These are phyloP conservation scores for Hypoxylon cercidicola DNA, from an alignment of 495 filamentous ascomycete genomes.

Conservation along the genomic window DNA sequence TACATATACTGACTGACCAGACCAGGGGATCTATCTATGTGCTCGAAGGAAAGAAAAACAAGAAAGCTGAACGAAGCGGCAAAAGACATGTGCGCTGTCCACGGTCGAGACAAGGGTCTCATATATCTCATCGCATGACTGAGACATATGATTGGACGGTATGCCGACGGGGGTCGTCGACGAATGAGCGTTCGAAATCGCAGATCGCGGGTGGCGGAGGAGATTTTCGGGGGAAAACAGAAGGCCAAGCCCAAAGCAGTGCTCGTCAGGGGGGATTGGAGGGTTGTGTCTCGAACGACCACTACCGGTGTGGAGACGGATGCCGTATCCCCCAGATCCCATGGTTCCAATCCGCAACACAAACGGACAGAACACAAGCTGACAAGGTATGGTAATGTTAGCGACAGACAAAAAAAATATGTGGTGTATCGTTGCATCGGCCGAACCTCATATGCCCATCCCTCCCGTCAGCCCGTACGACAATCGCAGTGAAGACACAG, in stretches of 20 bases:
- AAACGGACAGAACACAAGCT: too few relatives aligned
- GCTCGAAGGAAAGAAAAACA: too few relatives aligned
- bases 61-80: neutral
- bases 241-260: neutral
- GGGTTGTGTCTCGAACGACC: neutral
- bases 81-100: constrained; percentile 20
- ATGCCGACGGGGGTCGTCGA: constrained; percentile 9
- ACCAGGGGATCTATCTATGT: too few relatives aligned
- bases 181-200: constrained; percentile 1
- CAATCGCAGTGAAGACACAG: too few relatives aligned
- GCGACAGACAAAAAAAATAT: neutral
- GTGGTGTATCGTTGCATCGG: constrained; percentile 4
- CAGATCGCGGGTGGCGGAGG: neutral
- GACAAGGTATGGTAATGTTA: too few relatives aligned
- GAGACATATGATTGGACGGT: constrained; percentile 34
- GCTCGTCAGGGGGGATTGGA: neutral
- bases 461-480: too few relatives aligned
- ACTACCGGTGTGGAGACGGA: neutral
- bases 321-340: too few relatives aligned
- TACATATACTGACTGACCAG: too few relatives aligned
- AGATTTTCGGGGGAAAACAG: constrained; percentile 6
- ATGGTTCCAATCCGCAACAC: too few relatives aligned
- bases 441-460: neutral
- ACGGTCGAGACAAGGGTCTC: constrained; percentile 28
- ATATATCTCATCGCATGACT: constrained; percentile 34